A percentile compares a stretch with the other conserved stretches of the same genome.
Evolutionary conservation across 495 filamentous ascomycete species (phyloP).

Genomic region (Neurospora africana): DNA sequence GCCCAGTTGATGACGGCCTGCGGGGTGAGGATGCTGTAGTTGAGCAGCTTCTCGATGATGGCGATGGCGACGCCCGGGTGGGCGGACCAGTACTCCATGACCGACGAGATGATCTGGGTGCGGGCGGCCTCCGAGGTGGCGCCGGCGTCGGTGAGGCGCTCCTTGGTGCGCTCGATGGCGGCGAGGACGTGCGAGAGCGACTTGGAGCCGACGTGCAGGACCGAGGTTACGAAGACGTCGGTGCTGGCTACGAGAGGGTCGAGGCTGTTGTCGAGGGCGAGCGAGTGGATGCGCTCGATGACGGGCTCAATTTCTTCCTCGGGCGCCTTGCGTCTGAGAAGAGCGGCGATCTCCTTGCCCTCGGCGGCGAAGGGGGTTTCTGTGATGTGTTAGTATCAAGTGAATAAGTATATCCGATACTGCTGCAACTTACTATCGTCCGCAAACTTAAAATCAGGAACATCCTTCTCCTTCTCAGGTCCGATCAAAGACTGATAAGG

Average conservation of each 20-base stretch:
- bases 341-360: conserved; percentile 64
- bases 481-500: conserved; percentile 75
- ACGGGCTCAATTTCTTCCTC: conserved; percentile 71
- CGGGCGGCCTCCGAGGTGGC: conserved; percentile 59
- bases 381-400: conserved; percentile 23
- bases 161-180: conserved; percentile 92
- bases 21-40: conserved; percentile 88
- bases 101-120: conserved; percentile 78
- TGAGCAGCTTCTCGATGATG: conserved; percentile 93
- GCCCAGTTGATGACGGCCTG: conserved; percentile 82
- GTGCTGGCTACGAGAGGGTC: conserved; percentile 76
- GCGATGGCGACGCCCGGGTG: conserved; percentile 88
- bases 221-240: conserved; percentile 83
- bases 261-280: conserved; percentile 55
- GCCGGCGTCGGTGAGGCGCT: conserved; percentile 72
- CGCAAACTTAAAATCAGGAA: conserved; percentile 85
- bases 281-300: conserved; percentile 65
- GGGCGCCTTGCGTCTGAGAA: conserved; percentile 71
- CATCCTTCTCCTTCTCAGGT: conserved; percentile 83
- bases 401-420: background rate
- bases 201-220: conserved; percentile 87
- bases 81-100: conserved; percentile 86
- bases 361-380: conserved; percentile 71
- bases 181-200: conserved; percentile 92
- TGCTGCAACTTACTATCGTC: conserved; percentile 51